Conservation (phyloP, 192 early-diverging fungal species). For the Coemansia javaensis region DNA sequence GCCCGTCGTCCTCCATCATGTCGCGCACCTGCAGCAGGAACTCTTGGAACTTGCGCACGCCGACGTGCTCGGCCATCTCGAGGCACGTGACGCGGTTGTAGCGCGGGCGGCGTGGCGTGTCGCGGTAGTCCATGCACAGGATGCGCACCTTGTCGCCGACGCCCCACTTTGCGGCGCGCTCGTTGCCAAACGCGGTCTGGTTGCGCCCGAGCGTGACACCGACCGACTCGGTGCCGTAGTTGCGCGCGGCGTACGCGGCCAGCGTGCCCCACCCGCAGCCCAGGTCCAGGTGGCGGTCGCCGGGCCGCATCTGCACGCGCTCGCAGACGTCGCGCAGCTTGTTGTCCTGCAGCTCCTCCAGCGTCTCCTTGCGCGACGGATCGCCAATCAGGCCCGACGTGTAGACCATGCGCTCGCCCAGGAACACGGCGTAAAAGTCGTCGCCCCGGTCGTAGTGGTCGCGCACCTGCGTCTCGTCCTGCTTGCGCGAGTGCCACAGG, state of each 20-base stretch:
- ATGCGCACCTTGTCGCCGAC: constrained; percentile 74
- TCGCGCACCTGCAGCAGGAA: constrained; percentile 91
- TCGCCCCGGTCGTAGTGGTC: constrained; percentile 99
- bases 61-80: constrained; percentile 99
- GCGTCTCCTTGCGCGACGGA: constrained; percentile 64
- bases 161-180: constrained; percentile 74
- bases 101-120: constrained; percentile 81
- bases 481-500: constrained; percentile 94
- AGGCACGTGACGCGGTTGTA: constrained; percentile 97
- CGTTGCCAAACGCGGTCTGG: constrained; percentile 86
- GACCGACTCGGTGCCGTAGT: constrained; percentile 82
- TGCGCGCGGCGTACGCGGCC: constrained; percentile 81
- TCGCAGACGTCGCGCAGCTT: constrained; percentile 89
- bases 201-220: constrained; percentile 92
- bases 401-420: constrained; percentile 94
- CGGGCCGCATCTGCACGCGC: constrained; percentile 75
- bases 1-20: constrained; percentile 94
- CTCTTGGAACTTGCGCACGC: constrained; percentile 83
- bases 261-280: constrained; percentile 98
- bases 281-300: constrained; percentile 92
- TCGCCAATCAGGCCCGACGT: constrained; percentile 91
- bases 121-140: constrained; percentile 96
- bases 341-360: constrained; percentile 95
- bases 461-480: constrained; percentile 96
- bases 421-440: constrained; percentile 94